phyloP scores from a whole-genome alignment of 2,329 filamentous ascomycete genomes.

The Eurotiales sp. region DNA sequence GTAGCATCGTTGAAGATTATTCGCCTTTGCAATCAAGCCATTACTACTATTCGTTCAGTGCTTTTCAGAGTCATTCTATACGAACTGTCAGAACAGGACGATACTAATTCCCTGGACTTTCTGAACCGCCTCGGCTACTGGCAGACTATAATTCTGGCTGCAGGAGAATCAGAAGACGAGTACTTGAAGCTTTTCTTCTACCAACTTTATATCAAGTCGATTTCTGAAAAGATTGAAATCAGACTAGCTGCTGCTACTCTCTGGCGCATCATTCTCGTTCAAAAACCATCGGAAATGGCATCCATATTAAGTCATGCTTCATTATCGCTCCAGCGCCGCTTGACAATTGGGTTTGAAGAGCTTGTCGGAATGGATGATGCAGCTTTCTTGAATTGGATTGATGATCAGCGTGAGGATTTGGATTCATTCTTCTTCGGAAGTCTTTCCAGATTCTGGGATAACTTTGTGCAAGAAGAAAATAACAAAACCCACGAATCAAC shows the following conservation, averaged over 20 bases:
- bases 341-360: constrained; percentile 75
- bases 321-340: constrained; percentile 63
- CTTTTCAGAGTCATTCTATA: constrained; percentile 78
- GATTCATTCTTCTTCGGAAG: constrained; percentile 78
- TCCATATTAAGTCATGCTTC: constrained; percentile 69
- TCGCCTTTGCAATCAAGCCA: constrained; percentile 81
- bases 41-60: constrained; percentile 69
- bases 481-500: constrained; percentile 72
- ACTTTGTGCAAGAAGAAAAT: constrained; percentile 81
- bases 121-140: constrained; percentile 88
- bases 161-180: constrained; percentile 73
- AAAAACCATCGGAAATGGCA: constrained; percentile 80
- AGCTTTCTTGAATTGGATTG: constrained; percentile 82
- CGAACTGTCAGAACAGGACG: constrained; percentile 77
- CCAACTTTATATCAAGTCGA: constrained; percentile 82
- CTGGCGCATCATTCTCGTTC: constrained; percentile 87
- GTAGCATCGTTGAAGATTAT: constrained; percentile 79
- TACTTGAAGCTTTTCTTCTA: constrained; percentile 87
- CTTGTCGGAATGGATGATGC: constrained; percentile 86
- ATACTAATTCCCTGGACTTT: constrained; percentile 64
- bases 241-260: constrained; percentile 75
- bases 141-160: constrained; percentile 84
- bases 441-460: constrained; percentile 80
- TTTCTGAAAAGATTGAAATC: constrained; percentile 64
- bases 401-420: constrained; percentile 72